Conservation (phyloP, 2,329 filamentous ascomycete genomes). For the Aureobasidium sp. region DNA sequence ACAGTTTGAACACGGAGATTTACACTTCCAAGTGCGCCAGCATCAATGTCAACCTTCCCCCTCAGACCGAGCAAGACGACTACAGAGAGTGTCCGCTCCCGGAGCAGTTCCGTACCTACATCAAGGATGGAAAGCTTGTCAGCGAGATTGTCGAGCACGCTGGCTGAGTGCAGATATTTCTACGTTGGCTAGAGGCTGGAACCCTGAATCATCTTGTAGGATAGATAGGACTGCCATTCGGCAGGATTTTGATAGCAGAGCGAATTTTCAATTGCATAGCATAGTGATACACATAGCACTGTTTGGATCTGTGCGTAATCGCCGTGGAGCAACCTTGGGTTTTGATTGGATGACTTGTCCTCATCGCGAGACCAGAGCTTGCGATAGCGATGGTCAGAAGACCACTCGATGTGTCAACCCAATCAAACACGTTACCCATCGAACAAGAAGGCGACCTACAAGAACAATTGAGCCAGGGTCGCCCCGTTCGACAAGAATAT, state of each 20-base stretch:
- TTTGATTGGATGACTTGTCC: no score
- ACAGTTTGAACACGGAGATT: conserved; percentile 70
- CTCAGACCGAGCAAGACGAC: conserved; percentile 65
- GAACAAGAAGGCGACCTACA: no score
- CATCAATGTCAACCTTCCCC: conserved; percentile 78
- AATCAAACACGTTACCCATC: no score
- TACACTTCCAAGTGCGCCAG: conserved; percentile 83
- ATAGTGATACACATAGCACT: no score
- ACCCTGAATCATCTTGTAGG: conserved; percentile 4
- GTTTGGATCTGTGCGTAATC: no score
- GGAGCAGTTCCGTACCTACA: conserved; percentile 79
- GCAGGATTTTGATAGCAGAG: conserved; percentile 1
- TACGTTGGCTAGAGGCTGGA: background rate
- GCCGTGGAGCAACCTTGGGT: no score
- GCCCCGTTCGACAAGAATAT: no score
- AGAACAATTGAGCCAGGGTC: no score
- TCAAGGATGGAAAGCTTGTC: conserved; percentile 68
- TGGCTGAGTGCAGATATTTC: conserved; percentile 48
- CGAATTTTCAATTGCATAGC: no score
- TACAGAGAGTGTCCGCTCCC: conserved; percentile 82
- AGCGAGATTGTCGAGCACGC: conserved; percentile 95
- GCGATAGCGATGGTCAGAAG: no score
- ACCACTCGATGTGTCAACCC: no score
- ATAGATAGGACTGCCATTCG: conserved; percentile 8
- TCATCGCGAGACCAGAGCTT: no score